A percentile compares a stretch with the other conserved stretches of the same genome.
phyloP scores from a whole-genome alignment of 2,329 filamentous ascomycete genomes.

The Cladosporium sp. region DNA sequence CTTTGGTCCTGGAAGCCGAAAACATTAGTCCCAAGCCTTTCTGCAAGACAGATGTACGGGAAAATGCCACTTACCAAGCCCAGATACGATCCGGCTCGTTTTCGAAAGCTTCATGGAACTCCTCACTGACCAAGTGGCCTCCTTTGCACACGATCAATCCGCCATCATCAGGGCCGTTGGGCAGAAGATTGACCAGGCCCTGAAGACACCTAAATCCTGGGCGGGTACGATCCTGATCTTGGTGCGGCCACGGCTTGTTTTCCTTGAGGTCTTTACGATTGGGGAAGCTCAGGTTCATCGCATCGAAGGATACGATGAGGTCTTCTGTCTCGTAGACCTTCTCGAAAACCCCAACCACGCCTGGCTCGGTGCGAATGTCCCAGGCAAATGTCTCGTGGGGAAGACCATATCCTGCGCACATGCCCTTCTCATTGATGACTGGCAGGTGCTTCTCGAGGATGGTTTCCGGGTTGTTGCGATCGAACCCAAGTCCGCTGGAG shows the following conservation, averaged over 20 bases:
- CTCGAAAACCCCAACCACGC: conserved; percentile 50
- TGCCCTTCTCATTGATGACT: conserved; percentile 52
- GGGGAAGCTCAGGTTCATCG: conserved; percentile 49
- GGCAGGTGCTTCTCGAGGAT: conserved; percentile 41
- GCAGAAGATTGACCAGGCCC: conserved; percentile 52
- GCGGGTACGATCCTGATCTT: conserved; percentile 43
- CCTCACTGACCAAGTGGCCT: conserved; percentile 35
- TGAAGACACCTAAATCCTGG: conserved; percentile 55
- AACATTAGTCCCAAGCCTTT: conserved; percentile 36
- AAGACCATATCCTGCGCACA: conserved; percentile 39
- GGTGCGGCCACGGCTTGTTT: conserved; percentile 40
- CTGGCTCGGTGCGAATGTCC: conserved; percentile 52
- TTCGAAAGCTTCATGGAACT: conserved; percentile 38
- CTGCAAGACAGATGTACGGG: too few relatives aligned
- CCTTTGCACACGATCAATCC: conserved; percentile 42
- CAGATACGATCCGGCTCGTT: conserved; percentile 29
- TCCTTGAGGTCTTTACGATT: conserved; percentile 4
- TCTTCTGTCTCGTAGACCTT: conserved; percentile 51
- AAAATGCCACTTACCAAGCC: too few relatives aligned
- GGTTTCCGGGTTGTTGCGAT: conserved; percentile 40
- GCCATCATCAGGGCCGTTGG: conserved; percentile 42
- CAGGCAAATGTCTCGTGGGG: conserved; percentile 53
- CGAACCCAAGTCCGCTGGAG: conserved; percentile 39
- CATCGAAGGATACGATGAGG: conserved; percentile 54
- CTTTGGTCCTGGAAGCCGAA: conserved; percentile 29